phyloP scores from a whole-genome alignment of 306 rosid species.

The Rubus idaeus region DNA sequence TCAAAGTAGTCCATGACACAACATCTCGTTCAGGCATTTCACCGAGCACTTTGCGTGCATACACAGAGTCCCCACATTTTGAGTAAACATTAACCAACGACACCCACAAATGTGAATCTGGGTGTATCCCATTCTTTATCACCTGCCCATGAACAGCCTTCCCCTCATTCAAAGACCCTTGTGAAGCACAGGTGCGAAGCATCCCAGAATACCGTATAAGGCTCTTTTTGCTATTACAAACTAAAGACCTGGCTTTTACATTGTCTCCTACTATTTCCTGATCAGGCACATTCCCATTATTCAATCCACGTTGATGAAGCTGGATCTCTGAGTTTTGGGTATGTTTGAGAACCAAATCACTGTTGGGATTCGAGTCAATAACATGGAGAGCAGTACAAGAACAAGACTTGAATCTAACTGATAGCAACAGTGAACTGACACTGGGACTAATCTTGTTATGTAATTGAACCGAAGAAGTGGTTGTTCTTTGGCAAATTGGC shows the following conservation, averaged over 20 bases:
- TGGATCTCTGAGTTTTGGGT: not conserved
- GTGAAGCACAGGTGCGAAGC: slow-evolving; percentile 32
- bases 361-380: slow-evolving; percentile 11
- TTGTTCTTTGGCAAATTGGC: slow-evolving; percentile 9
- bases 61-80: slow-evolving; percentile 29
- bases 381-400: slow-evolving; percentile 9
- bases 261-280: slow-evolving; percentile 14
- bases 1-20: slow-evolving; percentile 39
- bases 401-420: slow-evolving; percentile 11
- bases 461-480: slow-evolving; percentile 5
- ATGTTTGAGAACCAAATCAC: not conserved
- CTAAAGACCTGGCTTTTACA: slow-evolving; percentile 8
- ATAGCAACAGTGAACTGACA: slow-evolving; percentile 9
- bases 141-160: slow-evolving; percentile 42
- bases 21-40: slow-evolving; percentile 44
- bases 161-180: slow-evolving; percentile 31
- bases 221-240: slow-evolving; percentile 20
- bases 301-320: not conserved
- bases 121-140: slow-evolving; percentile 29
- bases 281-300: not conserved
- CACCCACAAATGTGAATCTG: slow-evolving; percentile 42
- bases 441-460: slow-evolving; percentile 23
- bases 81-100: slow-evolving; percentile 43
- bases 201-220: slow-evolving; percentile 31
- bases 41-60: slow-evolving; percentile 35